These are phyloP conservation scores for Drechslerella stenobrocha DNA, from an alignment of 2,329 filamentous ascomycete genomes.

Conservation along the genomic window DNA sequence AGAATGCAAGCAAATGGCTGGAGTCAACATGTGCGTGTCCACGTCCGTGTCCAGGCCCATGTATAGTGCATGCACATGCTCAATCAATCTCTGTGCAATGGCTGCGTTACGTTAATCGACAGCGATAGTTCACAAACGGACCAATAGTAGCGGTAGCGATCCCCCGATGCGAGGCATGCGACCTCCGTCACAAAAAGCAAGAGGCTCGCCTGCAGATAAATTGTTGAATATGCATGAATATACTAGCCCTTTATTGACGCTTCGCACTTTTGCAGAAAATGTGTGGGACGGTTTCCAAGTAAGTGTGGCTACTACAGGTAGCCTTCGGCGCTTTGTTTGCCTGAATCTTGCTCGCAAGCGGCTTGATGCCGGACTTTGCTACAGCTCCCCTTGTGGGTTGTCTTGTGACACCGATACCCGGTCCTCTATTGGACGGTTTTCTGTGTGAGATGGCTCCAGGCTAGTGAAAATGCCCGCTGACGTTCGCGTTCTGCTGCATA, in stretches of 20 bases:
- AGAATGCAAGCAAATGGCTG: background rate
- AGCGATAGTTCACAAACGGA: no score
- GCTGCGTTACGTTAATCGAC: slow-evolving; percentile 47
- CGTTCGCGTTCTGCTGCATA: slow-evolving; percentile 26
- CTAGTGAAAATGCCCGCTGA: slow-evolving; percentile 22
- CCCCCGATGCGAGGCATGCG: slow-evolving; percentile 15
- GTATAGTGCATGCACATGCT: no score
- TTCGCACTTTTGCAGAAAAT: no score
- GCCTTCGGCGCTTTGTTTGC: slow-evolving; percentile 2
- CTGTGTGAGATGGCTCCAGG: slow-evolving; percentile 11
- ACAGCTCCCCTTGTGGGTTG: slow-evolving; percentile 7
- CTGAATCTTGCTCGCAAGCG: background rate
- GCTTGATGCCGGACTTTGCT: slow-evolving; percentile 6
- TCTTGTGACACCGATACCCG: slow-evolving; percentile 25
- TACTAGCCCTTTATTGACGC: no score
- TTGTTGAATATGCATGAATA: slow-evolving; percentile 19
- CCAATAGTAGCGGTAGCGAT: slow-evolving; percentile 36
- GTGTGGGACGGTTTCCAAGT: no score
- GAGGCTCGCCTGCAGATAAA: slow-evolving; percentile 12
- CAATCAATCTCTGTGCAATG: slow-evolving; percentile 26
- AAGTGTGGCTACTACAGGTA: slow-evolving; percentile 19
- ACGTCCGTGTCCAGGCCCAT: no score
- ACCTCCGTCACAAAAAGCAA: slow-evolving; percentile 35
- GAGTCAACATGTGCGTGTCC: no score
- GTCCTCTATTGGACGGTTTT: slow-evolving; percentile 27